Base-by-base conservation (phyloP, 495 filamentous ascomycete species). In the Neurospora terricola region DNA sequence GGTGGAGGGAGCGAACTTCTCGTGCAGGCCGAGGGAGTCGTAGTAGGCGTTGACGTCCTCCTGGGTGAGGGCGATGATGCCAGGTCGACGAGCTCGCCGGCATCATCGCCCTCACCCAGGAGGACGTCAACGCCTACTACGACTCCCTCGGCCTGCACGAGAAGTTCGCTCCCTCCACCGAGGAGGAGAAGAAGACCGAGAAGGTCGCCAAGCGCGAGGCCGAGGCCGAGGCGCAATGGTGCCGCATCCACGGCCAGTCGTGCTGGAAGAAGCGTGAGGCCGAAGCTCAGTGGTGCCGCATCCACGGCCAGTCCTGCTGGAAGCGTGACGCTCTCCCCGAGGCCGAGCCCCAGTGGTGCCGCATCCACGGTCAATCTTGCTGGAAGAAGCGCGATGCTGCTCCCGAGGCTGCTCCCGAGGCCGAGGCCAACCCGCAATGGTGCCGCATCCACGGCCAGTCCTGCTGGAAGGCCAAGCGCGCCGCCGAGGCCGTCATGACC, bases 221-320 rank as follows among this genome's bases (percentile, higher is more conserved):
- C 69, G 72, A 76, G 70, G 73, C 73, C 70, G 48, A 42, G 23
- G 71, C 74, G 69, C 75, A 78, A 43, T 80, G 78, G 76, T 72
- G 71, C 74, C 48, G 59, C 23, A 75, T 73, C 71, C 30, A 75
- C 62, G 81, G 81, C 73, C 74, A 78, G 78, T 69, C 80, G 11
- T 83, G 82, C 79, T 82, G 76, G 74, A 79, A 80, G 77, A 80
- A 78, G 75, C 80, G 77, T 72, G 77, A 78, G 21, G 75, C 76
- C 21, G 74, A 75, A 27, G 69, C 73, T 54, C 34, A 54, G 16
- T 74, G 69, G 71, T 78, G 78, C 73, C 39, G n/a, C 16, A 54
- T 39, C 43, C 39, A 71, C 69, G 80, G 78, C 48, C 72, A 79
- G 75, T 70, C 78, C 27, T 80, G 80, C 77, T 71, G 69, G 74